phyloP scores from a whole-genome alignment of 331 rosid species.

The Pyracantha coccinea region DNA sequence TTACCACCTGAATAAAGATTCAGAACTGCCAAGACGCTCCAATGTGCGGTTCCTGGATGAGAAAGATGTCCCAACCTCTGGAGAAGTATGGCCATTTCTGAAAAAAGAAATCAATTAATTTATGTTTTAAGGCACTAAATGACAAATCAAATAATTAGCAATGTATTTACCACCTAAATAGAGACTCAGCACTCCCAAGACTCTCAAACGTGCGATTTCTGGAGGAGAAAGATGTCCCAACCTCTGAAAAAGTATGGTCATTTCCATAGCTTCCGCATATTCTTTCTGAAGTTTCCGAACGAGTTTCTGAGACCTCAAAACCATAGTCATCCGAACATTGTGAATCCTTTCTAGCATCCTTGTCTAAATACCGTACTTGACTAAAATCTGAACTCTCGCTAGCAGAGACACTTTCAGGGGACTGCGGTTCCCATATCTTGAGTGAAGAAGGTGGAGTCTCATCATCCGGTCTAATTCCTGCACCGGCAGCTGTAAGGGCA shows the following conservation, averaged over 20 bases:
- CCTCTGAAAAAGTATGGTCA: slow-evolving; percentile 46
- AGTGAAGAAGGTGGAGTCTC: slow-evolving; percentile 37
- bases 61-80: slow-evolving; percentile 34
- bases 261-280: slow-evolving; percentile 34
- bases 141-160: slow-evolving; percentile 6
- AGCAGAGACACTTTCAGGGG: slow-evolving; percentile 52
- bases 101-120: not conserved
- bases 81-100: slow-evolving; percentile 32
- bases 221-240: slow-evolving; percentile 33
- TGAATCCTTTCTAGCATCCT: slow-evolving; percentile 40
- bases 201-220: slow-evolving; percentile 33
- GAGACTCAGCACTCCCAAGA: slow-evolving; percentile 60
- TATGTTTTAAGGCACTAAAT: slow-evolving; percentile 8
- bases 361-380: slow-evolving; percentile 49
- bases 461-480: slow-evolving; percentile 59
- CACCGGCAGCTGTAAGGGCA: slow-evolving; percentile 70
- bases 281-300: slow-evolving; percentile 36
- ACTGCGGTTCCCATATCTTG: slow-evolving; percentile 46
- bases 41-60: slow-evolving; percentile 28
- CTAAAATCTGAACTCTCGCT: slow-evolving; percentile 58
- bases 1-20: slow-evolving; percentile 71
- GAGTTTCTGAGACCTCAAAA: slow-evolving; percentile 39
- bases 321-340: slow-evolving; percentile 36
- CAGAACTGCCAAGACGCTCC: slow-evolving; percentile 65
- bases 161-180: slow-evolving; percentile 59